These are phyloP conservation scores for Chaetomium sp. DNA, from an alignment of 2,329 filamentous ascomycete genomes.

Conservation along the genomic window DNA sequence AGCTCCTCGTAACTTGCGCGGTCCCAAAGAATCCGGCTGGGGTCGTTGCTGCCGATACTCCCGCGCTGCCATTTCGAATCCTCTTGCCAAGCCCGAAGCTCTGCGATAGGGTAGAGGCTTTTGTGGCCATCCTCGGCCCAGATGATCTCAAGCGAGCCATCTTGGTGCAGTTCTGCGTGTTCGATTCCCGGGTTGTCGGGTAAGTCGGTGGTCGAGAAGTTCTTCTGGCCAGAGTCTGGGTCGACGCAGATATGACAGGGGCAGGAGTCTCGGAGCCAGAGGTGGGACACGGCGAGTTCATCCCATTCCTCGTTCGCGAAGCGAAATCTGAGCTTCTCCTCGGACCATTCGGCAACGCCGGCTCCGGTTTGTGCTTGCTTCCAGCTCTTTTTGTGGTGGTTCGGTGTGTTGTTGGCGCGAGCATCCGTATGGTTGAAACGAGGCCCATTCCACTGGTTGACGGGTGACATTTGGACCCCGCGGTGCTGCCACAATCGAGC, in stretches of 20 bases:
- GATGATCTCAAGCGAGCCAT: constrained; percentile 56
- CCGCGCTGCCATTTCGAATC: constrained; percentile 1
- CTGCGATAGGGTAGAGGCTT: constrained; percentile 41
- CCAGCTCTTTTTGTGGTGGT: background rate
- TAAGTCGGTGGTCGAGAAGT: constrained; percentile 49
- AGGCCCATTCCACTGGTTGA: background rate
- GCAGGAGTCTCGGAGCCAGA: constrained; percentile 57
- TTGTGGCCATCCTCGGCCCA: constrained; percentile 57
- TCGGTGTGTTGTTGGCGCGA: background rate
- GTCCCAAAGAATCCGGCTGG: constrained; percentile 46
- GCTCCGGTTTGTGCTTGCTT: background rate
- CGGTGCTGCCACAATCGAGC: constrained; percentile 5
- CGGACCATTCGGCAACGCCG: constrained; percentile 5
- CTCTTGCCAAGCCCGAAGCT: constrained; percentile 32
- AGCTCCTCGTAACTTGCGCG: constrained; percentile 41
- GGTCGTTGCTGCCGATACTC: background rate
- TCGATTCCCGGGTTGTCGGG: constrained; percentile 40
- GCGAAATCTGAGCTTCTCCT: background rate
- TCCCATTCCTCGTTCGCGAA: background rate
- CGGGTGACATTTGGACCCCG: background rate
- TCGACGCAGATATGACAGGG: constrained; percentile 57
- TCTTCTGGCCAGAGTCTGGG: constrained; percentile 62
- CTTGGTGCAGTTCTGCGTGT: constrained; percentile 38
- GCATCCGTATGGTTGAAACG: background rate
- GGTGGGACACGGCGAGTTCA: background rate